These are phyloP conservation scores for Saccharomyces hybrid DNA, from an alignment of 1,139 yeast genomes.

Conservation along the genomic window DNA sequence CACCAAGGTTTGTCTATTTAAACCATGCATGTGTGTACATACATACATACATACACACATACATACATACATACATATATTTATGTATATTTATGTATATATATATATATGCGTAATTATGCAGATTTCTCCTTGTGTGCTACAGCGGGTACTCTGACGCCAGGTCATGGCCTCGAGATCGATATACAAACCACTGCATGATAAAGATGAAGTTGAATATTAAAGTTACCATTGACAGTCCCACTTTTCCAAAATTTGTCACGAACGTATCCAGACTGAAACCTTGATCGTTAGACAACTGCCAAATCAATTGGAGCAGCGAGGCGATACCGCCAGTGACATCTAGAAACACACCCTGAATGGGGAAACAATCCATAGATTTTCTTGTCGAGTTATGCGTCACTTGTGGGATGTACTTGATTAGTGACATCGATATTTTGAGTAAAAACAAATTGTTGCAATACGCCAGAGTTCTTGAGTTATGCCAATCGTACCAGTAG, in stretches of 20 bases:
- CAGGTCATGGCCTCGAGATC: neutral
- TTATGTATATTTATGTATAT: conserved; percentile 1
- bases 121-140: neutral
- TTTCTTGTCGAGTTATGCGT: conserved; percentile 44
- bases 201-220: conserved; percentile 25
- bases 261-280: conserved; percentile 18
- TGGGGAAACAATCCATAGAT: conserved; percentile 53
- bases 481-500: conserved; percentile 19
- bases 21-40: neutral
- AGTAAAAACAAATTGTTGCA: conserved; percentile 30
- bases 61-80: neutral
- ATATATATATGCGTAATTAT: conserved; percentile 4
- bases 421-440: conserved; percentile 47
- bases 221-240: conserved; percentile 28
- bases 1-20: conserved; percentile 5
- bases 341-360: conserved; percentile 44
- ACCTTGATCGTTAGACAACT: conserved; percentile 16
- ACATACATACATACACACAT: too few species aligned
- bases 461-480: conserved; percentile 19
- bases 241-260: conserved; percentile 31
- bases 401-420: conserved; percentile 58
- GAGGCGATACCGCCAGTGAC: conserved; percentile 48
- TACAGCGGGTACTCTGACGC: neutral
- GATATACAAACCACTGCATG: conserved; percentile 24
- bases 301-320: conserved; percentile 37